A percentile compares a stretch with the other conserved stretches of the same genome.
phyloP scores from a whole-genome alignment of 306 rosid species.

The Quillaja saponaria region DNA sequence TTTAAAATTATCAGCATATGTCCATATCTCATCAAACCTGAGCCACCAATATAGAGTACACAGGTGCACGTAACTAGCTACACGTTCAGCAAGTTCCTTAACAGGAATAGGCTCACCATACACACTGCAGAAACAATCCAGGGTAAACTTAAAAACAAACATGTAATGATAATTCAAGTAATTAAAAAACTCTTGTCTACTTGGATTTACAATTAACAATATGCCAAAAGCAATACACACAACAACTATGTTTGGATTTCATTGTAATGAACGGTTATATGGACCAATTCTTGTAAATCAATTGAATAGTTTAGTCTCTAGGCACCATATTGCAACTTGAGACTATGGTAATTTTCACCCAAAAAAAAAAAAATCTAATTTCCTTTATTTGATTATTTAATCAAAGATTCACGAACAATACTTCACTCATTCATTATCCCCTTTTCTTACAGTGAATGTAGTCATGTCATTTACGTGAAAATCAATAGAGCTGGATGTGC shows the following conservation, averaged over 20 bases:
- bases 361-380: too few species aligned
- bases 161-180: slow-evolving; percentile 7
- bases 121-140: slow-evolving; percentile 46
- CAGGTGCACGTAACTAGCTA: slow-evolving; percentile 96
- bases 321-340: neutral
- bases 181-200: slow-evolving; percentile 2
- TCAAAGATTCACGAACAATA: too few species aligned
- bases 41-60: slow-evolving; percentile 99
- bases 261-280: slow-evolving; percentile 13
- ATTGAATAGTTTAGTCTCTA: slow-evolving; percentile 1
- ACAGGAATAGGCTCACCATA: slow-evolving; percentile 90
- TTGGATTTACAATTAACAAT: slow-evolving; percentile 5
- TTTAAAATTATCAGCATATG: slow-evolving; percentile 17
- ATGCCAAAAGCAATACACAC: slow-evolving; percentile 2
- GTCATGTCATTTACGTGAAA: too few species aligned
- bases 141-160: slow-evolving; percentile 29
- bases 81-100: slow-evolving; percentile 96
- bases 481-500: too few species aligned
- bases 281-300: neutral
- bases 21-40: slow-evolving; percentile 50
- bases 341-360: neutral
- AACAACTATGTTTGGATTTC: neutral
- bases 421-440: too few species aligned
- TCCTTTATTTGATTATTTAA: too few species aligned
- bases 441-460: too few species aligned